Evolutionary conservation across 345 rosid genomes (phyloP).

Genomic region (Carallia brachiata): DNA sequence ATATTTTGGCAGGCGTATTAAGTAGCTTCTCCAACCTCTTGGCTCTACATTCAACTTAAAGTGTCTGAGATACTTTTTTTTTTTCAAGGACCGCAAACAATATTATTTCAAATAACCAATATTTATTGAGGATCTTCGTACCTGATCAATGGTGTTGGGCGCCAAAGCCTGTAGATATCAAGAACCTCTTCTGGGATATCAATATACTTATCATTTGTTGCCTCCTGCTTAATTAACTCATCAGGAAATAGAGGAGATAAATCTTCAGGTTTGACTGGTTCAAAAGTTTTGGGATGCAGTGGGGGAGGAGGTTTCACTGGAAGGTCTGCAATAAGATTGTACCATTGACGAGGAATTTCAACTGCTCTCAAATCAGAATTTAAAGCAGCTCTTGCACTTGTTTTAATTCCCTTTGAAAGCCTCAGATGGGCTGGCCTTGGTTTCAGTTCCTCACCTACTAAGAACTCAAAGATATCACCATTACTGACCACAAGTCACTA

Average conservation of each 20-base stretch:
- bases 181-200: constrained; percentile 87
- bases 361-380: constrained; percentile 24
- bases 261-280: constrained; percentile 73
- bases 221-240: constrained; percentile 85
- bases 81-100: not conserved
- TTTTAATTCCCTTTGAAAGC: constrained; percentile 40
- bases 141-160: constrained; percentile 95
- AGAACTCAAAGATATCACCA: not conserved
- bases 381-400: constrained; percentile 42
- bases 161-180: constrained; percentile 84
- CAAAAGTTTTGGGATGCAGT: constrained; percentile 68
- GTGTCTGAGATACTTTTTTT: not conserved
- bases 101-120: not conserved
- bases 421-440: constrained; percentile 18
- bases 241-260: constrained; percentile 74
- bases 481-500: not conserved
- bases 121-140: constrained; percentile 11
- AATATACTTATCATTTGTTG: constrained; percentile 58
- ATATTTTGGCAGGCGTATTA: constrained; percentile 82
- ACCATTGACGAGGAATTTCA: constrained; percentile 66
- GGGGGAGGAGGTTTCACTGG: constrained; percentile 80
- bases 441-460: constrained; percentile 29
- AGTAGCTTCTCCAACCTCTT: constrained; percentile 94
- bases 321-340: constrained; percentile 80
- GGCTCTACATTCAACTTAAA: constrained; percentile 49